A percentile compares a stretch with the other conserved stretches of the same genome.
Conservation (phyloP, 495 filamentous ascomycete species). For the Aspergillus nanangensis region DNA sequence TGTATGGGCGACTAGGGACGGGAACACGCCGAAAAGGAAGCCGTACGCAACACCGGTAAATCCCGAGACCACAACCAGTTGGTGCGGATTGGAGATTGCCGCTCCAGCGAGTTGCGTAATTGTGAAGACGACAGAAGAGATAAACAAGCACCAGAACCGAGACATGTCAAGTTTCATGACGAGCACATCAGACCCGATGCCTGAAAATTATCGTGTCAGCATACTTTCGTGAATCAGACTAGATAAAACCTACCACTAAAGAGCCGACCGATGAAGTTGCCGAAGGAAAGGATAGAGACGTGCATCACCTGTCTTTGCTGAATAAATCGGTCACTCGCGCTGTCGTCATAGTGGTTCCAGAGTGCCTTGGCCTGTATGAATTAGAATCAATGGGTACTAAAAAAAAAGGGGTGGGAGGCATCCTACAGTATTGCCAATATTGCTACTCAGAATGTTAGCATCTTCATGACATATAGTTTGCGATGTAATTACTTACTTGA, state of each 20-base stretch:
- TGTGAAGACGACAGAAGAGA: slow-evolving; percentile 73
- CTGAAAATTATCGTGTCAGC: slow-evolving; percentile 28
- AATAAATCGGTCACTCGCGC: slow-evolving; percentile 68
- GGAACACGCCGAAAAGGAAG: slow-evolving; percentile 91
- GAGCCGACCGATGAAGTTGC: slow-evolving; percentile 78
- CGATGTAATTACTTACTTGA: slow-evolving; percentile 72
- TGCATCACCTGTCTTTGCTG: slow-evolving; percentile 82
- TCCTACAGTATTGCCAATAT: slow-evolving; percentile 86
- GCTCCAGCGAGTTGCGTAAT: slow-evolving; percentile 76
- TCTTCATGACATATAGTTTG: not conserved
- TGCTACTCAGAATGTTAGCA: slow-evolving; percentile 54
- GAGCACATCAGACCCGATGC: slow-evolving; percentile 86
- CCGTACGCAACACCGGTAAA: slow-evolving; percentile 89
- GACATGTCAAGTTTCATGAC: slow-evolving; percentile 73
- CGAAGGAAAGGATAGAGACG: slow-evolving; percentile 85
- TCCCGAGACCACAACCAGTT: slow-evolving; percentile 70
- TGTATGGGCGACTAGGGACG: slow-evolving; percentile 83
- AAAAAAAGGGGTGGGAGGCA: not conserved
- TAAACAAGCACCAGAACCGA: slow-evolving; percentile 83
- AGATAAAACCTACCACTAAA: slow-evolving; percentile 52
- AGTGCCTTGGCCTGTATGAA: slow-evolving; percentile 54
- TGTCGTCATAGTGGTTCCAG: slow-evolving; percentile 79
- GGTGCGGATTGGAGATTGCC: slow-evolving; percentile 73
- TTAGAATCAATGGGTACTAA: slow-evolving; percentile 9
- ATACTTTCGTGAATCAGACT: not conserved